A percentile compares a stretch with the other conserved stretches of the same genome.
Evolutionary conservation across 2,329 filamentous ascomycete species (phyloP).

Genomic region (Diaporthe eres): DNA sequence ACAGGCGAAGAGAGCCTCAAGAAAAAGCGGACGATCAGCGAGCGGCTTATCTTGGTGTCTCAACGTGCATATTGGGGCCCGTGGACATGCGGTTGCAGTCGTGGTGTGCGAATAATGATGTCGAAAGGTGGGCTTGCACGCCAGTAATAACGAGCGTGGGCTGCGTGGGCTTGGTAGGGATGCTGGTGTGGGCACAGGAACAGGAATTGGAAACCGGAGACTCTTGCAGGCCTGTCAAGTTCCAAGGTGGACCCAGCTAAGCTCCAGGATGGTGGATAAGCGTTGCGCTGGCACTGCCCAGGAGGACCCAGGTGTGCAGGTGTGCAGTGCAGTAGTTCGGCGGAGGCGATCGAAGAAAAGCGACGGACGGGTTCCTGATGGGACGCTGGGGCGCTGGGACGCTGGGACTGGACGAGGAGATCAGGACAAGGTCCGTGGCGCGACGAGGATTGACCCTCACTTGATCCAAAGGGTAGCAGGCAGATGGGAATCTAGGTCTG

Average conservation of each 20-base stretch:
- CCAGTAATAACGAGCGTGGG: constrained; percentile 29
- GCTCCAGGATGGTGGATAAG: constrained; percentile 27
- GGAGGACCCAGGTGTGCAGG: constrained; percentile 1
- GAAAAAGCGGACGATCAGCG: constrained; percentile 29
- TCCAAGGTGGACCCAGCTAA: constrained; percentile 33
- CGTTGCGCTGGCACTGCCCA: constrained; percentile 27
- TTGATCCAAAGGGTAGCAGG: not conserved
- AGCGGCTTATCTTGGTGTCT: constrained; percentile 35
- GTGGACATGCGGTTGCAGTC: constrained; percentile 22
- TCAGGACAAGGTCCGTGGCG: constrained; percentile 11
- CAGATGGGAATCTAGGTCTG: not conserved
- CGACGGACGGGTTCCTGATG: constrained; percentile 24
- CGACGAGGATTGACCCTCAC: constrained; percentile 1
- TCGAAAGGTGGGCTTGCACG: constrained; percentile 19
- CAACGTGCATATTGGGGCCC: constrained; percentile 30
- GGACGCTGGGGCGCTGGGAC: not conserved
- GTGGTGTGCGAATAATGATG: constrained; percentile 23
- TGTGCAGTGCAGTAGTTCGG: constrained; percentile 23
- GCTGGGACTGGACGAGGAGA: constrained; percentile 17
- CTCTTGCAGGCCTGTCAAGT: constrained; percentile 22
- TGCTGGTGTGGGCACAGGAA: constrained; percentile 8
- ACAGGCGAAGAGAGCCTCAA: constrained; percentile 28
- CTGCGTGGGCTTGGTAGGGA: not conserved
- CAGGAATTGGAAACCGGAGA: constrained; percentile 14
- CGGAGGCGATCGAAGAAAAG: constrained; percentile 8